Evolutionary conservation across 306 rosid species (phyloP), one percentile per base, ranked within the genome.

Genomic region (Chamaecrista fasciculata): DNA sequence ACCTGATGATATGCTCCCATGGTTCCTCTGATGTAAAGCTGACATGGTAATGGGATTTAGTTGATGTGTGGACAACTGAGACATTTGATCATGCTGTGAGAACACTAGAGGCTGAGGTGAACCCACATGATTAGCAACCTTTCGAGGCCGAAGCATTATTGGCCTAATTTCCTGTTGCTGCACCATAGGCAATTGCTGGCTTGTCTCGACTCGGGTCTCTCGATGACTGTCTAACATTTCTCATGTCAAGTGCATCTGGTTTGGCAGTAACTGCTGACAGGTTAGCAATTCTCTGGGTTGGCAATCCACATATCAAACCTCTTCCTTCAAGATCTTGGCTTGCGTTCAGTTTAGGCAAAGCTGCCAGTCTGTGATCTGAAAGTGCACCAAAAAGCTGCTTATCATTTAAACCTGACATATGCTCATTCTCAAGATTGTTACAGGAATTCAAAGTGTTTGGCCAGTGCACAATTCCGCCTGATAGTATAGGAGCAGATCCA

Each of bases 251-350:
- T 26, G 28, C 33, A 71, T 65, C 62, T 14, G 71, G 28, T 3
- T 26, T 25, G 65, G 43, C 31, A n/a, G n/a, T n/a, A 69, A 57
- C 23, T 18, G 73, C 42, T 19, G 18, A 8, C 36, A 19, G 11
- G n/a, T 56, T 20, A 47, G 63, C 24, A 21, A 49, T 70, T 56
- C 65, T 69, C 31, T 23, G 66, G 14, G 10, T 3, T 23, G 37
- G 73, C 29, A 37, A 20, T 62, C 63, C 71, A 58, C 40, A 28
- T 12, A 24, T 11, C 20, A 58, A 56, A 37, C 58, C 42, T 58
- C 49, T 47, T 67, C 65, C 62, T 67, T 59, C 62, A 12, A 42
- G 74, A 56, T 29, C 73, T 16, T 75, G 70, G 19, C 65, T 37
- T 24, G 56, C 39, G 37, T 72, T 26, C 31, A 10, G 15, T 31